Evolutionary conservation across 1,284 basidiomycete genomes (phyloP).

Genomic region (Clitocybe nebularis): DNA sequence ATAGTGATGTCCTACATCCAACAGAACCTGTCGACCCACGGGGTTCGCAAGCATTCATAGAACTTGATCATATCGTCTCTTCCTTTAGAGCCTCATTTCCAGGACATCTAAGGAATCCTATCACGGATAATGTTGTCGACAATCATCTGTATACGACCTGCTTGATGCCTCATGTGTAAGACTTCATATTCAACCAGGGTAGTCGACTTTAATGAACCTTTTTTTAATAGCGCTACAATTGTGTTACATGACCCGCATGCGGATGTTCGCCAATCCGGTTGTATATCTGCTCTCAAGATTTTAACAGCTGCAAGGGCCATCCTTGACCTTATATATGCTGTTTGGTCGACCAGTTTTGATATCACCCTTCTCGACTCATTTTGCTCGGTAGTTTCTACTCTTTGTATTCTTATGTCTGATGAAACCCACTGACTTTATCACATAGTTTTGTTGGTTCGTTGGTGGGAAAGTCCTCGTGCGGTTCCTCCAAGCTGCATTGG

Average conservation of each 20-base stretch:
- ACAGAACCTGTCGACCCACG: conserved; percentile 49
- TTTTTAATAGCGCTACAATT: conserved; percentile 57
- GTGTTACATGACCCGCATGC: conserved; percentile 73
- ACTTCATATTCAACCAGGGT: conserved; percentile 3
- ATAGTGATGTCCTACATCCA: conserved; percentile 24
- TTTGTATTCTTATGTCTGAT: conserved; percentile 9
- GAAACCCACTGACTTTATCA: neutral
- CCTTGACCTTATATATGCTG: conserved; percentile 61
- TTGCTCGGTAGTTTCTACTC: conserved; percentile 41
- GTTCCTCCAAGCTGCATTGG: conserved; percentile 56
- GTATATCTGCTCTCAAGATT: conserved; percentile 64
- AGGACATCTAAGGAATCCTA: conserved; percentile 49
- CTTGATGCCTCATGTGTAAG: conserved; percentile 61
- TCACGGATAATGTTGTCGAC: conserved; percentile 55
- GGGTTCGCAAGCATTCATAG: conserved; percentile 58
- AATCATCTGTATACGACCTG: conserved; percentile 63
- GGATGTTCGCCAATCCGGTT: conserved; percentile 49
- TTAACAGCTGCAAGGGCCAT: conserved; percentile 60
- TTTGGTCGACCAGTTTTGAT: conserved; percentile 68
- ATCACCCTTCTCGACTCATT: conserved; percentile 61
- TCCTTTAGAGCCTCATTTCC: conserved; percentile 62
- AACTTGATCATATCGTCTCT: conserved; percentile 55
- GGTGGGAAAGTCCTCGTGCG: conserved; percentile 61
- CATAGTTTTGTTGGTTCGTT: conserved; percentile 68
- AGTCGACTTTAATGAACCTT: too few relatives aligned